A percentile compares a stretch with the other conserved stretches of the same genome.
phyloP scores from a whole-genome alignment of 805 yeast genomes.

The Priceomyces melissophilus region DNA sequence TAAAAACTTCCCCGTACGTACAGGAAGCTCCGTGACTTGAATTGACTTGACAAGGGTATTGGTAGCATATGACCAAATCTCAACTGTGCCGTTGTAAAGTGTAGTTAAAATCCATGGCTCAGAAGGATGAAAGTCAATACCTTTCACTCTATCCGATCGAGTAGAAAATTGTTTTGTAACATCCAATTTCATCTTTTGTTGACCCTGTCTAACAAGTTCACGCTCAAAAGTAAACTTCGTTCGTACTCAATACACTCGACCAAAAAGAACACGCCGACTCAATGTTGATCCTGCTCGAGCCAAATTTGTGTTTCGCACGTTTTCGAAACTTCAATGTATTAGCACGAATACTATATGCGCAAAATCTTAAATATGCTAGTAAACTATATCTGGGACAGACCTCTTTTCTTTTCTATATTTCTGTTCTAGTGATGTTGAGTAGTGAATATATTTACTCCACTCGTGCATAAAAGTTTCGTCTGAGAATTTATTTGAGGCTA shows the following conservation, averaged over 20 bases:
- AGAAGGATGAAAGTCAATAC: constrained; percentile 95
- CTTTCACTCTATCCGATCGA: constrained; percentile 95
- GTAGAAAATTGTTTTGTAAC: constrained; percentile 76
- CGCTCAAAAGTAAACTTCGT: neutral
- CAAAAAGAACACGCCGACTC: constrained; percentile 11
- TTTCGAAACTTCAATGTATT: neutral
- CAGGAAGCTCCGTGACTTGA: constrained; percentile 94
- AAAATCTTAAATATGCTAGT: constrained; percentile 9
- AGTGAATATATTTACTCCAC: constrained; percentile 43
- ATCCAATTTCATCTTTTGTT: constrained; percentile 35
- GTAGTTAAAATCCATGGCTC: constrained; percentile 97
- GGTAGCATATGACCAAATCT: constrained; percentile 93
- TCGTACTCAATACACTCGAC: neutral
- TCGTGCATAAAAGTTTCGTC: constrained; percentile 51
- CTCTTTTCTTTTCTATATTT: constrained; percentile 26
- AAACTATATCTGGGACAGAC: constrained; percentile 24
- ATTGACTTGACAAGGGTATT: constrained; percentile 78
- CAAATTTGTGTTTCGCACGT: constrained; percentile 4
- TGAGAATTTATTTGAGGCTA: constrained; percentile 54
- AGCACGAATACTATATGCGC: neutral
- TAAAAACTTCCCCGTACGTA: constrained; percentile 90
- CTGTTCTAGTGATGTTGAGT: constrained; percentile 20
- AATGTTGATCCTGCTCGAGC: constrained; percentile 3
- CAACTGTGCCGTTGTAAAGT: constrained; percentile 84
- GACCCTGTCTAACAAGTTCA: neutral